A percentile compares a stretch with the other conserved stretches of the same genome.
Evolutionary conservation across 2,329 filamentous ascomycete genomes (phyloP).

Genomic region (Monilinia fructigena): DNA sequence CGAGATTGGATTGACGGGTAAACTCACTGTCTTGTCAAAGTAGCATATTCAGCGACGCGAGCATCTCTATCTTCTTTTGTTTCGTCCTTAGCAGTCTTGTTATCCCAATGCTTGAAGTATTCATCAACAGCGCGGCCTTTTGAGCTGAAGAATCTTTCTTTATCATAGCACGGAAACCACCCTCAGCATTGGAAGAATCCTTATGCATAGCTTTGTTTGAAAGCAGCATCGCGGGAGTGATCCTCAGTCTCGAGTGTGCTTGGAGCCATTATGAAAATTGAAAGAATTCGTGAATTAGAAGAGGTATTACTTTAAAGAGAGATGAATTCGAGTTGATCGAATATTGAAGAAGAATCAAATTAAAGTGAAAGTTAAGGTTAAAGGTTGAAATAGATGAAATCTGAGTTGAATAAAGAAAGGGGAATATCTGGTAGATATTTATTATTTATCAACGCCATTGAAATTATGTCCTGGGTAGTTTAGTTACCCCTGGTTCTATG

Average conservation of each 20-base stretch:
- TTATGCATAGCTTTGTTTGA: conserved; percentile 86
- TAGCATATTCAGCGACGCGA: conserved; percentile 69
- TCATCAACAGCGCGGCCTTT: conserved; percentile 78
- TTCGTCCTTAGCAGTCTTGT: conserved; percentile 74
- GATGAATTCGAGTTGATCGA: conserved; percentile 26
- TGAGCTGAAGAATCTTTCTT: conserved; percentile 76
- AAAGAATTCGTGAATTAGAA: conserved; percentile 19
- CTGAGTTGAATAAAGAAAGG: conserved; percentile 10
- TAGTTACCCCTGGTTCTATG: conserved; percentile 1
- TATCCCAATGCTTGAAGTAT: conserved; percentile 97
- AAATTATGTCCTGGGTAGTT: conserved; percentile 19
- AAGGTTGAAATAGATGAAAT: not conserved
- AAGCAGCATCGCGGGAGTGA: conserved; percentile 79
- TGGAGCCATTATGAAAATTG: conserved; percentile 19
- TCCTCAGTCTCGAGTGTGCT: conserved; percentile 58
- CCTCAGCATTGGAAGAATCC: conserved; percentile 62
- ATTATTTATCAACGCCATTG: not conserved
- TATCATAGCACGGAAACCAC: conserved; percentile 80
- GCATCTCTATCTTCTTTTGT: conserved; percentile 76
- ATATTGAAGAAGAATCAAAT: conserved; percentile 6
- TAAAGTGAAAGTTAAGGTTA: not conserved
- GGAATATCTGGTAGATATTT: conserved; percentile 21
- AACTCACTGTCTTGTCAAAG: conserved; percentile 83
- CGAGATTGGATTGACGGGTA: not conserved
- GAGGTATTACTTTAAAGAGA: conserved; percentile 13